Base-by-base conservation (phyloP, 768 basidiomycete species). In the Amanita polypyramis region DNA sequence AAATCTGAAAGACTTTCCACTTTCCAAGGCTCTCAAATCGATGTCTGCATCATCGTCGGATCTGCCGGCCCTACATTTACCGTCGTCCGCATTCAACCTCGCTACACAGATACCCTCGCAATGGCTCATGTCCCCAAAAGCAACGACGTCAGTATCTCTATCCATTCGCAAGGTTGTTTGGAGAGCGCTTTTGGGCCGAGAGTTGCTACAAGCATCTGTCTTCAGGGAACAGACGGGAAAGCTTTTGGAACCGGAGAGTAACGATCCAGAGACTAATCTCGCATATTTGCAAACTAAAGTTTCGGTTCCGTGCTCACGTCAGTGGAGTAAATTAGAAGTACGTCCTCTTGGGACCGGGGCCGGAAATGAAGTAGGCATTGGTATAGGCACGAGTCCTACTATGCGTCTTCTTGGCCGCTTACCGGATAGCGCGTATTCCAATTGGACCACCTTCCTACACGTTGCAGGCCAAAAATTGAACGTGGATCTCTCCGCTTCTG, bases 121-220 rank as follows among this genome's bases (percentile, higher is more conserved):
- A 41, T 89, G 86, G 86, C 57, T 71, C 10, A 65, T 63, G 32
- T 61, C 63, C 7, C 58, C 63, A 32, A 58, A 51, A 10, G 54
- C 68, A 8, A 51, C 56, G 21, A 59, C 60, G 2, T 58, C 63
- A 2, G 70, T 76, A 23, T 58, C 64, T n/a, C 65, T 82, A 1
- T 73, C 82, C 2, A 61, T 81, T 38, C 72, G 77, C 15, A 88
- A 88, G 58, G 75, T 86, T 39, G 75, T 77, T 9, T 89, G 82
- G 74, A 72, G 86, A 9, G 85, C 84, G 0, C 65, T 86, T 25
- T 63, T 87, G 1, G 74, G 55, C 6, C 51, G 56, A 8, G 45
- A 49, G 45, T 37, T 53, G 44, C 14, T 52, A 49, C 27, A 17
- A 43, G 14, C n/a, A 19, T 20, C 19, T 17, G 20, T 25, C 25